Evolutionary conservation across 2,329 filamentous ascomycete genomes (phyloP), one percentile per base, ranked within the genome.

Genomic region (Septoria petroselini): DNA sequence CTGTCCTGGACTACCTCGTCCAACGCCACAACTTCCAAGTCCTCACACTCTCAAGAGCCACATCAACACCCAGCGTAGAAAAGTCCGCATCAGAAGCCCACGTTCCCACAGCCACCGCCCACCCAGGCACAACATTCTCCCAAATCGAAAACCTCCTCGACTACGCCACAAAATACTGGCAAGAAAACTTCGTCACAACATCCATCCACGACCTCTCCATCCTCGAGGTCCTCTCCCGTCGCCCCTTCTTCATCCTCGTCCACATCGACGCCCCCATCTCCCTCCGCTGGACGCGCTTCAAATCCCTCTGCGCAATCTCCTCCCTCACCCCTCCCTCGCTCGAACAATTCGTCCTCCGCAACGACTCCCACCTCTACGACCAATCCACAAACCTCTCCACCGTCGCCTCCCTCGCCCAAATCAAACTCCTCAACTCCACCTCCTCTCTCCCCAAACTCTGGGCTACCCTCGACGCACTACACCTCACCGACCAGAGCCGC

Each of bases 161-260:
- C 41, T 91, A 88, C 64, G 88, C 94, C 50, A 97, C 91, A 3
- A 81, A 82, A 66, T 76, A 82, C 67, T 98, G 93, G 93, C 82
- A 80, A 57, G 79, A 84, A 50, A 82, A 84, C 48, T 98, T 87
- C 80, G 88, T 97, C 12, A 93, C 85, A 2, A 93, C 86, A 2
- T 85, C 93, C 65, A 83, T 96, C 55, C 81, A 83, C 72, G 82
- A 84, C 6, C 79, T 95, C 3, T 88, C 96, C 72, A 82, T 84
- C 6, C 79, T 95, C 3, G 88, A 96, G 12, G 77, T 83, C 18
- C 82, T 96, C 42, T 73, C 84, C 52, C 79, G 84, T 15, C 81
- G 93, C 6, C 93, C 93, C 1, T 96, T 95, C 74, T 97, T 97
- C 75, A 79, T 98, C 41, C 81, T 97, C 27, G 76, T 98, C 64